Conservation (phyloP, 2,329 filamentous ascomycete species). For the Colletotrichum orchidophilum region DNA sequence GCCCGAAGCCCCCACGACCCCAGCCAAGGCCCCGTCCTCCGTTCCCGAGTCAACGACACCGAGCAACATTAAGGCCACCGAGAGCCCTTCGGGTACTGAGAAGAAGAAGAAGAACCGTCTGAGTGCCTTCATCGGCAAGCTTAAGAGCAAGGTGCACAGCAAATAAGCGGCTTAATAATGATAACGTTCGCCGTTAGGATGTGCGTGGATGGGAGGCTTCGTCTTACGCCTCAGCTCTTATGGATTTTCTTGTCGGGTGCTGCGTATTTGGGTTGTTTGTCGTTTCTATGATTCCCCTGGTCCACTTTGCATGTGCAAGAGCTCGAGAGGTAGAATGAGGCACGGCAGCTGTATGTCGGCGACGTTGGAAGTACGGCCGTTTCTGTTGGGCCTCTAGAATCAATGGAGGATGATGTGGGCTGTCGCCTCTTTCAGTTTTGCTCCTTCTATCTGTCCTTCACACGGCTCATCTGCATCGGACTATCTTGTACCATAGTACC, state of each 20-base stretch:
- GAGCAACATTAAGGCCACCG: slow-evolving; percentile 41
- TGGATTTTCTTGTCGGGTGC: slow-evolving; percentile 50
- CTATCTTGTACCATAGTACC: slow-evolving; percentile 32
- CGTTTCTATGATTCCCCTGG: slow-evolving; percentile 39
- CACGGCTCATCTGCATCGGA: slow-evolving; percentile 30
- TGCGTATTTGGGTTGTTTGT: slow-evolving; percentile 33
- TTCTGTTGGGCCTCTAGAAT: slow-evolving; percentile 37
- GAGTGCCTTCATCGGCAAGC: slow-evolving; percentile 69
- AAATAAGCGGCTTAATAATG: slow-evolving; percentile 26
- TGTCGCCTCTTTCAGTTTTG: slow-evolving; percentile 16
- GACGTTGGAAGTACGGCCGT: slow-evolving; percentile 38
- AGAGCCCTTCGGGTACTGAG: slow-evolving; percentile 45
- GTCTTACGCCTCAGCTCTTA: slow-evolving; percentile 45
- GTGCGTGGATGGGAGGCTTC: slow-evolving; percentile 39
- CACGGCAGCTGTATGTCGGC: slow-evolving; percentile 21
- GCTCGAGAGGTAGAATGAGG: slow-evolving; percentile 34
- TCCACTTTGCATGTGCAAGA: slow-evolving; percentile 34
- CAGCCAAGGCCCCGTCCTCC: slow-evolving; percentile 32
- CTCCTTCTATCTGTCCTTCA: slow-evolving; percentile 9
- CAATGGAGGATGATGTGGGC: slow-evolving; percentile 35
- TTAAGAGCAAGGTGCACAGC: slow-evolving; percentile 57
- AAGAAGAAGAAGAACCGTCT: slow-evolving; percentile 75
- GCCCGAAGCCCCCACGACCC: slow-evolving; percentile 26
- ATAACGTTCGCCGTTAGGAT: slow-evolving; percentile 34
- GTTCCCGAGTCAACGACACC: slow-evolving; percentile 34